Percentiles rank a stretch among this genome's conserved stretches.
Conservation (phyloP, 306 rosid species). For the Mimosa pudica region DNA sequence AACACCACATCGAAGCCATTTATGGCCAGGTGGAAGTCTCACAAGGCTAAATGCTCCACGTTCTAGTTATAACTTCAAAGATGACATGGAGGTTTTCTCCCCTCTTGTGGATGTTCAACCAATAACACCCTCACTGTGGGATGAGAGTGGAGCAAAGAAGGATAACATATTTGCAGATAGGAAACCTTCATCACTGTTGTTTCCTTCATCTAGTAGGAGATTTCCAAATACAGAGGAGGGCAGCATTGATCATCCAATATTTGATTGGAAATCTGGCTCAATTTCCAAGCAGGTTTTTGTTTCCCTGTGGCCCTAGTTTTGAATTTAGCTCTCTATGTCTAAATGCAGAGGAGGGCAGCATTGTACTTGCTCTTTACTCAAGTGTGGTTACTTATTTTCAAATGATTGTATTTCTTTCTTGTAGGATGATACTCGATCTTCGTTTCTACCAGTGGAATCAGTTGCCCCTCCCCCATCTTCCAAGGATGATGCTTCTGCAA, state of each 20-base stretch:
- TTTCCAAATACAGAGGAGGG: conserved; percentile 70
- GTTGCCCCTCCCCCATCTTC: conserved; percentile 72
- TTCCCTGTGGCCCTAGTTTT: conserved; percentile 37
- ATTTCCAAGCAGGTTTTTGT: conserved; percentile 67
- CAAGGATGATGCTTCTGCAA: conserved; percentile 77
- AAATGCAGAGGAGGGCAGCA: neutral
- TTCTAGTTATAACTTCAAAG: conserved; percentile 79
- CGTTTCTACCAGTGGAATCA: conserved; percentile 64
- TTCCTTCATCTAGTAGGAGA: conserved; percentile 75
- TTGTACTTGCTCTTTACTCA: conserved; percentile 3
- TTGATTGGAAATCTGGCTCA: conserved; percentile 78
- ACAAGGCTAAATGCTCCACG: conserved; percentile 84
- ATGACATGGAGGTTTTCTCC: conserved; percentile 99
- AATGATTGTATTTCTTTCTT: conserved; percentile 31
- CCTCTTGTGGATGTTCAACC: conserved; percentile 99
- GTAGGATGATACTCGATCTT: conserved; percentile 78
- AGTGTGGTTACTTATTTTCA: conserved; percentile 23
- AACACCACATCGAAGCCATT: conserved; percentile 74
- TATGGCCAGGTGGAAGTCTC: conserved; percentile 80
- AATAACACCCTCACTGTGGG: conserved; percentile 87
- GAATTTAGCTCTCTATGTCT: conserved; percentile 25
- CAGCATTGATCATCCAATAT: conserved; percentile 71
- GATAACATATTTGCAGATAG: conserved; percentile 68
- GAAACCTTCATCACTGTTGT: conserved; percentile 66
- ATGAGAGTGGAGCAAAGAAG: conserved; percentile 76